Evolutionary conservation across 2,329 filamentous ascomycete genomes (phyloP), one percentile per base, ranked within the genome.

Genomic region (Sordariomycetes sp.): DNA sequence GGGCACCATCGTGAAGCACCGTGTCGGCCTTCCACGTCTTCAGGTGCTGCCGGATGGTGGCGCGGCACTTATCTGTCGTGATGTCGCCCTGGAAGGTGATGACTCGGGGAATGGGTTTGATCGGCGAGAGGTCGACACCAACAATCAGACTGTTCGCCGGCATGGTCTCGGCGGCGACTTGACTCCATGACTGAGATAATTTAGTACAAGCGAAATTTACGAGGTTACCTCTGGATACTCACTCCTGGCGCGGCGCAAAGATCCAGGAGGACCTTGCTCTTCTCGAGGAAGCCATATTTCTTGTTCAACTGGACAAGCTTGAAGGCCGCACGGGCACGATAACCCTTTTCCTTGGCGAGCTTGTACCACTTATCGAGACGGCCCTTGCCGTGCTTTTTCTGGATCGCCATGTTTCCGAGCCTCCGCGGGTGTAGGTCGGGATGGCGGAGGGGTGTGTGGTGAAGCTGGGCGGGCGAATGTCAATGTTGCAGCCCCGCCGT

Each of bases 291-390:
- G 64, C 90, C 89, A 86, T 95, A 99, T 70, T 96, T 97, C 75
- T 97, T 96, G 76, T 99, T 99, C 65, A 99, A 77, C 71, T 99
- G 92, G 64, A 99, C 92, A 65, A 99, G 76, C 76, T 99, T 99
- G 81, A 97, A 97, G 58, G 94, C 91, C 64, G 94, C 91, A 80
- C 94, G 83, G 61, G 94, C 92, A 66, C 94, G 81, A 69, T 96
- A 99, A 61, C 94, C 94, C 73, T 96, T 97, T 71, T 99, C 94
- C 73, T 99, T 99, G 61, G 94, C 94, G 66, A 97, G 85, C 70
- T 91, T 92, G 75, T 97, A 99, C 89, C 91, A 97, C 74, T 97
- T 96, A 74, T 99, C 94, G 67, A 96, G 80, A 82, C 92, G 91
- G 72, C 92, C 92, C 77, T 97, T 97, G 75, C 90, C 92, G 76